These are phyloP conservation scores for Physcomitrellopsis africana DNA, from an alignment of 225 moss, liverwort and hornwort species.

Conservation along the genomic window DNA sequence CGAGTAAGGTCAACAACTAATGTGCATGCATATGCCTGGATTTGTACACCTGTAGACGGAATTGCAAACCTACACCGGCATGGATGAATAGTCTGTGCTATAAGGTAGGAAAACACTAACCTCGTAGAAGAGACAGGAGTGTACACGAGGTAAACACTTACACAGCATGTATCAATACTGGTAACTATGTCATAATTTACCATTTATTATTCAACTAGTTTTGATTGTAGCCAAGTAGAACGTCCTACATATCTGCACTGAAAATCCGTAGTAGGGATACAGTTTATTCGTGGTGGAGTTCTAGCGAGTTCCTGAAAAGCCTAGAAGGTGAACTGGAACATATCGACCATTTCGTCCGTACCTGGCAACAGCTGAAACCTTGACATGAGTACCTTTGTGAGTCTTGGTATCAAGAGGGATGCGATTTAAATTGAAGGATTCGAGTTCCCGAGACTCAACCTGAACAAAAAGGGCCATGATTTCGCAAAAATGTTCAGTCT, in stretches of 20 bases:
- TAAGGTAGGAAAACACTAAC: not conserved
- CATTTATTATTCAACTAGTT: too few relatives aligned
- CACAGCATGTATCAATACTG: too few relatives aligned
- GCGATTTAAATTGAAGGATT: conserved; percentile 40
- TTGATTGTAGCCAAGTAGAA: too few relatives aligned
- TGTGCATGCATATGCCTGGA: not conserved
- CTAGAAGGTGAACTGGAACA: not conserved
- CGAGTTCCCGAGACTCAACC: conserved; percentile 33
- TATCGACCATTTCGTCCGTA: conserved; percentile 9
- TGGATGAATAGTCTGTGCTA: not conserved
- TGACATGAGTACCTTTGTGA: conserved; percentile 6
- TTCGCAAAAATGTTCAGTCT: too few relatives aligned
- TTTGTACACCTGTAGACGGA: not conserved
- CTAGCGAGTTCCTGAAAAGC: conserved; percentile 19
- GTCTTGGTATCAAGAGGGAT: conserved; percentile 15
- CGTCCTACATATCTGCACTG: not conserved
- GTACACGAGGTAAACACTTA: not conserved
- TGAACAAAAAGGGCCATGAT: conserved; percentile 24
- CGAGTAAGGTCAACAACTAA: conserved; percentile 32
- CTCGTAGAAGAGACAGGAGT: not conserved
- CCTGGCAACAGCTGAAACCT: conserved; percentile 1
- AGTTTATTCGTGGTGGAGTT: not conserved
- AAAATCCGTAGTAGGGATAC: too few relatives aligned
- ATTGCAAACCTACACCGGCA: conserved; percentile 33
- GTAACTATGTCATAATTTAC: too few relatives aligned